phyloP scores from a whole-genome alignment of 331 rosid species.

The Ulmus americana region DNA sequence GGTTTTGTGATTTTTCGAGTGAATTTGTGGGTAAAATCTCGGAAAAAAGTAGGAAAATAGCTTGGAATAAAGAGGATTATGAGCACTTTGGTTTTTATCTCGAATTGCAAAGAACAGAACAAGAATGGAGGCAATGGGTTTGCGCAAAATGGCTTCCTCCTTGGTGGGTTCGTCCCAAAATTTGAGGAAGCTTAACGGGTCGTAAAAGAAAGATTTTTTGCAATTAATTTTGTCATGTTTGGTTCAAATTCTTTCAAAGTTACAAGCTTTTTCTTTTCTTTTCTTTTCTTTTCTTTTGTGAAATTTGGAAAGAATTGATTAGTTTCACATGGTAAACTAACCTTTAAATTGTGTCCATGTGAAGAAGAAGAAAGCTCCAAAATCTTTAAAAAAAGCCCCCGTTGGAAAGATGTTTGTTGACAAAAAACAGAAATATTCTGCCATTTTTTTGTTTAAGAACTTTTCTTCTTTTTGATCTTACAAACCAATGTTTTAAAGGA shows the following conservation, averaged over 20 bases:
- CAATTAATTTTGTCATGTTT: background rate
- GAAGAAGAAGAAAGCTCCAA: conserved; percentile 33
- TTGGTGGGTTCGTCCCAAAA: conserved; percentile 31
- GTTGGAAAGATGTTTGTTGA: conserved; percentile 13
- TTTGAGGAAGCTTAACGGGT: conserved; percentile 26
- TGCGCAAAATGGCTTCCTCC: conserved; percentile 50
- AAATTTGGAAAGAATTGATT: too few relatives aligned
- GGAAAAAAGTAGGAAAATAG: too few relatives aligned
- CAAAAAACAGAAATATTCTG: too few relatives aligned
- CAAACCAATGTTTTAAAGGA: too few relatives aligned
- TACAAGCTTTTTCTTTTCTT: too few relatives aligned
- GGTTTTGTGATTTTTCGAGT: too few relatives aligned
- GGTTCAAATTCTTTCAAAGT: background rate
- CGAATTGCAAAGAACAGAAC: conserved; percentile 73
- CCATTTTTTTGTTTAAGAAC: too few relatives aligned
- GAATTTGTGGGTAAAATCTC: too few relatives aligned
- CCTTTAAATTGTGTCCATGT: conserved; percentile 21
- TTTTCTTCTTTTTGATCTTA: too few relatives aligned
- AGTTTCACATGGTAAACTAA: too few relatives aligned
- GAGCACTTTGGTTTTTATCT: conserved; percentile 6
- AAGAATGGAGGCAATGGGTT: conserved; percentile 65
- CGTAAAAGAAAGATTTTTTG: conserved; percentile 27
- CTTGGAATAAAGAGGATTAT: too few relatives aligned
- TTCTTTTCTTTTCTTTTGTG: too few relatives aligned
- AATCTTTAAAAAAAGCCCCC: conserved; percentile 34